These are phyloP conservation scores for Scutellaria barbata DNA, from an alignment of 257 asterid species.

Conservation along the genomic window DNA sequence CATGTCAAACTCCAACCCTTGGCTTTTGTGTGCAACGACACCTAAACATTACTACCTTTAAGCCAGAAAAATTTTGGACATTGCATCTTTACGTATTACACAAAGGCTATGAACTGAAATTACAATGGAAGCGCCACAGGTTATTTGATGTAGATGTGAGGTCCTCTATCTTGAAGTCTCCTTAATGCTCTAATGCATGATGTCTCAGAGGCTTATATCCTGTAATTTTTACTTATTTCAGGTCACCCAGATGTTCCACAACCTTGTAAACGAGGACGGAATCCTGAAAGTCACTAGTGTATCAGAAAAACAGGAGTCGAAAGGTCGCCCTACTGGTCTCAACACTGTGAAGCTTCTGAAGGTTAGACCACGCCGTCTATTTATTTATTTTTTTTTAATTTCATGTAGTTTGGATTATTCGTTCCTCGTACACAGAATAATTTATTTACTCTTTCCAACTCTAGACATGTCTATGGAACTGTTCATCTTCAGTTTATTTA, in stretches of 20 bases:
- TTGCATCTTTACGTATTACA: conserved; percentile 74
- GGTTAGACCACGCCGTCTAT: conserved; percentile 49
- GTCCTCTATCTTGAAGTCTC: conserved; percentile 28
- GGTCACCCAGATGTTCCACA: conserved; percentile 73
- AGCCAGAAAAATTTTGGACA: conserved; percentile 84
- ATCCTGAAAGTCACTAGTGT: conserved; percentile 55
- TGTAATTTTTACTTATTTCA: conserved; percentile 39
- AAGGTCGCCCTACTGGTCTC: conserved; percentile 85
- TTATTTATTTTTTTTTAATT: background rate
- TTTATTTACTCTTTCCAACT: conserved; percentile 23
- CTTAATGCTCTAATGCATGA: conserved; percentile 5
- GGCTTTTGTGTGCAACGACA: conserved; percentile 93
- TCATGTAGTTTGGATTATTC: conserved; percentile 25
- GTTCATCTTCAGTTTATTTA: conserved; percentile 11
- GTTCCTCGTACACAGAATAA: background rate
- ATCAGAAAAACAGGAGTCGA: conserved; percentile 76
- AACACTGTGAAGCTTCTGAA: conserved; percentile 93
- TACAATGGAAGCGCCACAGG: conserved; percentile 84
- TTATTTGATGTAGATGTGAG: conserved; percentile 85
- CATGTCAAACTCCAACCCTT: conserved; percentile 94
- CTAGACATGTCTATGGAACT: conserved; percentile 5
- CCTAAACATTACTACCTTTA: conserved; percentile 76
- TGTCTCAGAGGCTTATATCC: conserved; percentile 32
- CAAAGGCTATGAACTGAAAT: conserved; percentile 81
- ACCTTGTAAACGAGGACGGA: conserved; percentile 67